phyloP scores from a whole-genome alignment of 1,284 basidiomycete genomes.

The Calocybe gambosa region DNA sequence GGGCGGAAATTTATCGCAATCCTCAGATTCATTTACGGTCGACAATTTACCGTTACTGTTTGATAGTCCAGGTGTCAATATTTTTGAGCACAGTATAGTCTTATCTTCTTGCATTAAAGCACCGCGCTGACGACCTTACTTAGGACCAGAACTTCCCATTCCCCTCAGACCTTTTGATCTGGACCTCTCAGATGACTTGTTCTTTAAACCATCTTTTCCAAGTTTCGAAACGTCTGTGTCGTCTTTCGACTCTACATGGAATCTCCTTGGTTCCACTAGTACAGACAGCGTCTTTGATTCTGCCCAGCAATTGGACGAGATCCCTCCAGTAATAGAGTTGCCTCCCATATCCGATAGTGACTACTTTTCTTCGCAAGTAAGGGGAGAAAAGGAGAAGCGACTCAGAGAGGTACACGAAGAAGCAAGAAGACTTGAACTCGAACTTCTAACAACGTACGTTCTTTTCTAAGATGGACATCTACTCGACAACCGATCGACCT shows the following conservation, averaged over 20 bases:
- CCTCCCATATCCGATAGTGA: not conserved
- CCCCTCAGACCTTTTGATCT: not conserved
- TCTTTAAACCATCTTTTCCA: not conserved
- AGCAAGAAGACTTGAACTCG: slow-evolving; percentile 17
- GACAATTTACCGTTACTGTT: not conserved
- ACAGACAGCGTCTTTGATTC: not conserved
- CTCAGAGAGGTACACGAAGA: slow-evolving; percentile 17
- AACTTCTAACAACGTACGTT: slow-evolving; percentile 13
- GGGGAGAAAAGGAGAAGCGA: slow-evolving; percentile 17
- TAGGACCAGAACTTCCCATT: not conserved
- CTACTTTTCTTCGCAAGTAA: not conserved
- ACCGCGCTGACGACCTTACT: not conserved
- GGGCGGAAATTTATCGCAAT: no score
- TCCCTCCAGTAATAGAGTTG: not conserved
- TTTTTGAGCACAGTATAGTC: not conserved
- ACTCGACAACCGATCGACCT: not conserved
- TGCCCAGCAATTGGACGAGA: not conserved
- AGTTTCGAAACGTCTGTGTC: not conserved
- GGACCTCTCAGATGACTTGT: not conserved
- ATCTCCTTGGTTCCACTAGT: not conserved
- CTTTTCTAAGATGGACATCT: slow-evolving; percentile 2
- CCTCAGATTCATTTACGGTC: not conserved
- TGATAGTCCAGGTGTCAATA: not conserved
- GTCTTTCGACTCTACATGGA: not conserved
- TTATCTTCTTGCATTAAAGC: not conserved